A percentile compares a stretch with the other conserved stretches of the same genome.
Evolutionary conservation across 23 red algal genomes (phyloP).

Genomic region (Gracilaria domingensis): DNA sequence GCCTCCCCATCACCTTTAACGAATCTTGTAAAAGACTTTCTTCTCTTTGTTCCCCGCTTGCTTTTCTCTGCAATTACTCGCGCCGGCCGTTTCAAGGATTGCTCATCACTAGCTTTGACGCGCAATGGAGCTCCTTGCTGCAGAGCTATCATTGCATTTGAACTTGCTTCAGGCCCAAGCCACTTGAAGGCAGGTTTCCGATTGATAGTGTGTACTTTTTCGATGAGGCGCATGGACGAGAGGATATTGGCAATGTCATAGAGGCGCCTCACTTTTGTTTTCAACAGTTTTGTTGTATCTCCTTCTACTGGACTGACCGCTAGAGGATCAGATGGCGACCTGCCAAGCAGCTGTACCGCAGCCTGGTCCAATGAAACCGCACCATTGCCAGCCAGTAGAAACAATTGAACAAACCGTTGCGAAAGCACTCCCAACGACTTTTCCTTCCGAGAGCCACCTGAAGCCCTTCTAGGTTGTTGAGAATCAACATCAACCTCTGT

Average conservation of each 20-base stretch:
- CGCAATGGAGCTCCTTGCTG: background rate
- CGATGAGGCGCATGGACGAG: conserved; percentile 82
- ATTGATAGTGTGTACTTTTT: conserved; percentile 84
- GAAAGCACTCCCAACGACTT: conserved; percentile 94
- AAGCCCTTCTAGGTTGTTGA: conserved; percentile 7
- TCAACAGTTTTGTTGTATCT: conserved; percentile 64
- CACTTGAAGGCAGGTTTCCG: conserved; percentile 89
- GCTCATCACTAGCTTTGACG: background rate
- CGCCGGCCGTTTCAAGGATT: conserved; percentile 20
- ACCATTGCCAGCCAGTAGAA: conserved; percentile 67
- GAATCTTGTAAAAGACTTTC: conserved; percentile 51
- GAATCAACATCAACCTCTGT: conserved; percentile 40
- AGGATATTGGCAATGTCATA: conserved; percentile 99
- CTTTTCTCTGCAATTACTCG: conserved; percentile 26
- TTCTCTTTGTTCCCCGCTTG: conserved; percentile 36
- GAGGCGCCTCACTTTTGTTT: conserved; percentile 94
- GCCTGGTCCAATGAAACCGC: conserved; percentile 81
- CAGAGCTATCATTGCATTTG: conserved; percentile 18
- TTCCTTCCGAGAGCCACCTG: conserved; percentile 79
- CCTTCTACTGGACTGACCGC: conserved; percentile 60
- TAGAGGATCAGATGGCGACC: conserved; percentile 38
- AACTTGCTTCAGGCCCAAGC: conserved; percentile 59
- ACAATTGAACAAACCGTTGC: conserved; percentile 95
- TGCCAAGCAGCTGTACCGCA: conserved; percentile 68
- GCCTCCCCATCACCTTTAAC: conserved; percentile 6